Evolutionary conservation across 108 stramenopile genomes (phyloP), one percentile per base, ranked within the genome.

Genomic region (Pseudonitzschia multiseries): DNA sequence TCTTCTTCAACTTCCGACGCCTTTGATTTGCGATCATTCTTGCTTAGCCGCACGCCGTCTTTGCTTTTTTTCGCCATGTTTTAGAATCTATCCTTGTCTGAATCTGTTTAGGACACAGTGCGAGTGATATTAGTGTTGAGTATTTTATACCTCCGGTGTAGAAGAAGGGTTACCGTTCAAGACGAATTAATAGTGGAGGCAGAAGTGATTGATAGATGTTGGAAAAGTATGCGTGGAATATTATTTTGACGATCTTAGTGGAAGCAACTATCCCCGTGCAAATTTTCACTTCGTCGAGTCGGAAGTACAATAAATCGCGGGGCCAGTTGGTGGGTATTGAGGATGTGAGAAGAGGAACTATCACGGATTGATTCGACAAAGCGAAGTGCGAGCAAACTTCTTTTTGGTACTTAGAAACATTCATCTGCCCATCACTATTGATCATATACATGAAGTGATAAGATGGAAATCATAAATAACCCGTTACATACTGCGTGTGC

Each of bases 41-140:
- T 31, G 57, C 29, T 27, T 27, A 27, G 4, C n/a, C 57, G 57
- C 14, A 5, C 10, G 22, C 5, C 27, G 6, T 31, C 70, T 21
- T 22, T 57, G 53, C 32, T 57, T 57, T 27, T 24, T 21, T 36
- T 70, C 12, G n/a, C 70, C 70, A 70, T 70, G 57, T 59, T 59
- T 28, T 6, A 2, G 13, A 48, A 8, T 48, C 1, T 18, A 18
- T 48, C 4, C 12, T 48, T 48, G n/a, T 54, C 24, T 10, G 22
- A 31, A 59, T 59, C 9, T 59, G 22, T 59, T 10, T 59, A 8
- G 5, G 27, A 59, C 21, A 31, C 14, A 26, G 57, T 48, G 36
- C 2, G 36, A 36, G 2, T 36, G n/a, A n/a, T n/a, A n/a, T n/a
- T 36, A 36, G 2, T 6, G 36, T 36, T 5, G 4, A 36, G 36